Evolutionary conservation across 352 stramenopile genomes (phyloP), one percentile per base, ranked within the genome.

Genomic region (Stramenopiles sp.): DNA sequence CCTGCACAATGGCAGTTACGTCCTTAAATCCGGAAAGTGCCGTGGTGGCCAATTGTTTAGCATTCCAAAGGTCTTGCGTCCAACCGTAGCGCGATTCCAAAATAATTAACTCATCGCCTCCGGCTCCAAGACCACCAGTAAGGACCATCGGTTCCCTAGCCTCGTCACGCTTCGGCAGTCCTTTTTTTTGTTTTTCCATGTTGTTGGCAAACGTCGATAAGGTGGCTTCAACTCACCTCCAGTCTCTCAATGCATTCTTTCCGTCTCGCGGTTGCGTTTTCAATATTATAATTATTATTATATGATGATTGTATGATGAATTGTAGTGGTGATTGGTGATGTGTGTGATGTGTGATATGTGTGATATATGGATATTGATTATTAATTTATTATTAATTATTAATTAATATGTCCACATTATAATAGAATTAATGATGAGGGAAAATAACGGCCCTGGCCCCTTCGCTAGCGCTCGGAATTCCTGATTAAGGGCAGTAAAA

Each of bases 381-480:
- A 69, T 69, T 69, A 69, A 69, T 69, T 69, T 69, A 69, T 69
- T 69, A 69, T 69, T 69, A 69, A 69, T 69, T 69, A 69, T 69
- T 69, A 69, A 69, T 69, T 69, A 69, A 69, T 69, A 69, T 69
- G 53, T 69, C 53, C 53, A 69, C 53, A 69, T 69, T 69, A n/a
- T n/a, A 69, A 69, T 69, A 69, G 53, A 69, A 69, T 69, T 69
- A 69, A 69, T 69, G 53, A 69, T 69, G 53, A 69, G 53, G 53
- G 53, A 69, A 69, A 69, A 69, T 69, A 69, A 69, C 53, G 53
- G 53, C 53, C 53, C 53, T 69, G 53, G 53, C 53, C 53, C 20
- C 20, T 27, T 69, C 20, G 53, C 53, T 27, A n/a, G n/a, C n/a
- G n/a, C n/a, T n/a, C n/a, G n/a, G n/a, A n/a, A n/a, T n/a, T n/a